Evolutionary conservation across 352 stramenopile genomes (phyloP).

Genomic region (Phytopythium vexans): DNA sequence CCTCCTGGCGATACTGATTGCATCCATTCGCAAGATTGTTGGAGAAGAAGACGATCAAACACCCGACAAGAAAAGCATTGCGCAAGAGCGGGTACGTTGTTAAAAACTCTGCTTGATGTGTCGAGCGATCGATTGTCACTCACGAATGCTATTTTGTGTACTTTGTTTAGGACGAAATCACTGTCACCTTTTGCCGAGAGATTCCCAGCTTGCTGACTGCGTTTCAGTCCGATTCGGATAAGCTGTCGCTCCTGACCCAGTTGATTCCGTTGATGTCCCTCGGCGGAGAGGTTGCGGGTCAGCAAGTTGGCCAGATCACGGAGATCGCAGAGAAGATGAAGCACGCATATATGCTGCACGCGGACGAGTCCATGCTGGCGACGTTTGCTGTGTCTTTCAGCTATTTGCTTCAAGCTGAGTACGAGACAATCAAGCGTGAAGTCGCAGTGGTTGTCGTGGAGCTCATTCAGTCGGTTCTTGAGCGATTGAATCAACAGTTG

Average conservation of each 20-base stretch:
- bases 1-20: constrained; percentile 67
- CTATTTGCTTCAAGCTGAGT: constrained; percentile 65
- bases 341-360: constrained; percentile 61
- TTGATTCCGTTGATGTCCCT: constrained; percentile 72
- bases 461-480: constrained; percentile 61
- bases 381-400: constrained; percentile 62
- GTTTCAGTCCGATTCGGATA: constrained; percentile 80
- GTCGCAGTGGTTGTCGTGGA: constrained; percentile 73
- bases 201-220: constrained; percentile 69
- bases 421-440: constrained; percentile 78
- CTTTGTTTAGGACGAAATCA: constrained; percentile 63
- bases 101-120: not conserved
- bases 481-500: constrained; percentile 52
- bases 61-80: constrained; percentile 44
- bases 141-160: not conserved
- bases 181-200: constrained; percentile 76
- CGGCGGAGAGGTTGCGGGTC: constrained; percentile 55
- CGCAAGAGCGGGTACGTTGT: constrained; percentile 46
- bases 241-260: constrained; percentile 69
- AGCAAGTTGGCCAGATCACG: constrained; percentile 68
- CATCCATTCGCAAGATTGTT: constrained; percentile 61
- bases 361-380: constrained; percentile 67
- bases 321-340: constrained; percentile 76
- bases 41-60: constrained; percentile 21
- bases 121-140: not conserved